These are phyloP conservation scores for Deakozyma indianensis DNA, from an alignment of 805 yeast genomes.

Conservation along the genomic window DNA sequence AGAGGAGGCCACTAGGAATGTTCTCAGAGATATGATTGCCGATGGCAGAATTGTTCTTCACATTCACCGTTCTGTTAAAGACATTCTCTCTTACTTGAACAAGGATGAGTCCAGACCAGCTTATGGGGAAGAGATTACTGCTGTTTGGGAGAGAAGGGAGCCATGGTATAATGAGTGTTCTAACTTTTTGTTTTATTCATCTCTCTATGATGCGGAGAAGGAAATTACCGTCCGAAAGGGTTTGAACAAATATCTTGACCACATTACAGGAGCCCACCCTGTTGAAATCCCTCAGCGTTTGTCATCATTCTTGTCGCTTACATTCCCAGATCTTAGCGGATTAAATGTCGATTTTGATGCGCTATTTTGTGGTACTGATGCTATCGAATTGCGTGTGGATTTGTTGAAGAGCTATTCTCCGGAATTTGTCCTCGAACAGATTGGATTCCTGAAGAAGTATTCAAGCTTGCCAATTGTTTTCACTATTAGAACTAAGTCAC, in stretches of 20 bases:
- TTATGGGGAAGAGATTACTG: conserved; percentile 59
- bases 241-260: conserved; percentile 41
- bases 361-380: conserved; percentile 56
- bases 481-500: conserved; percentile 62
- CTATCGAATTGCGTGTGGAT: conserved; percentile 77
- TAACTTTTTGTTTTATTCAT: conserved; percentile 60
- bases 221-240: conserved; percentile 44
- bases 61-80: conserved; percentile 73
- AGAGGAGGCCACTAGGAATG: conserved; percentile 45
- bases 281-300: conserved; percentile 26
- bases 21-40: conserved; percentile 39
- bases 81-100: conserved; percentile 61
- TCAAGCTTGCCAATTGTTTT: conserved; percentile 63
- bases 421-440: conserved; percentile 55
- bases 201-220: conserved; percentile 42
- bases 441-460: conserved; percentile 51
- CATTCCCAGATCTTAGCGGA: conserved; percentile 45
- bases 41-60: conserved; percentile 75
- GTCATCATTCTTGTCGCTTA: conserved; percentile 60
- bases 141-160: conserved; percentile 78
- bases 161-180: conserved; percentile 68
- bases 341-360: conserved; percentile 30
- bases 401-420: conserved; percentile 33
- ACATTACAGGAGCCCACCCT: conserved; percentile 41
- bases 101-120: conserved; percentile 82